Conservation (phyloP, 129 eudicot genomes). For the Ambrosia artemisiifolia region DNA sequence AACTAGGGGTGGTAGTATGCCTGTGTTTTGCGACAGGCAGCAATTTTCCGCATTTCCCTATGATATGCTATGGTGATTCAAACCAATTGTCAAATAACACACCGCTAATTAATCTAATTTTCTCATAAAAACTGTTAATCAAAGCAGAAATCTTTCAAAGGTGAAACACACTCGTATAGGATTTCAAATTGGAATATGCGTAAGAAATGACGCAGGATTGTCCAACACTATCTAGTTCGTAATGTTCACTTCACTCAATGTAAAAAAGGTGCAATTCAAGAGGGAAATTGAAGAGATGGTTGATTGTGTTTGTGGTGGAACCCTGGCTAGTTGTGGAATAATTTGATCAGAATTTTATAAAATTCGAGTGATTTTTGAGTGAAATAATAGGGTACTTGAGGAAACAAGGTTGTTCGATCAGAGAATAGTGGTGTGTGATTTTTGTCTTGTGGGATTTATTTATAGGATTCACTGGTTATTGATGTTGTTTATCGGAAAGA, state of each 20-base stretch:
- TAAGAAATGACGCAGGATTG: constrained; percentile 76
- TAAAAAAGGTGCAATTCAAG: neutral
- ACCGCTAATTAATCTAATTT: constrained; percentile 17
- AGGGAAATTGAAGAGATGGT: neutral
- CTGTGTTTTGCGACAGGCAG: too few species aligned
- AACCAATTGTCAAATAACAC: neutral
- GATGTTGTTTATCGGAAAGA: constrained; percentile 34
- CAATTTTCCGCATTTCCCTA: too few species aligned
- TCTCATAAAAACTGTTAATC: constrained; percentile 1
- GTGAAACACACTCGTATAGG: constrained; percentile 79
- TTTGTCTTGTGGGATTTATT: constrained; percentile 18
- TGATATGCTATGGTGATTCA: too few species aligned
- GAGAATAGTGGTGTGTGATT: constrained; percentile 12
- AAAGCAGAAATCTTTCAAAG: constrained; percentile 51
- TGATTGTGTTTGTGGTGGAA: too few species aligned
- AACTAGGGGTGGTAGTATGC: too few species aligned
- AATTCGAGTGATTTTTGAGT: constrained; percentile 8
- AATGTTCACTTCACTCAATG: constrained; percentile 82
- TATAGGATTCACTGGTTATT: constrained; percentile 52
- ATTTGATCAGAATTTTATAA: constrained; percentile 23
- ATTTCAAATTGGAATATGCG: constrained; percentile 84
- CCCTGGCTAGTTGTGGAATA: constrained; percentile 13
- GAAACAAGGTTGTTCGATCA: constrained; percentile 7
- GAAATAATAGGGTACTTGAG: constrained; percentile 1
- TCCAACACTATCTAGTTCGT: constrained; percentile 76